Evolutionary conservation across 805 yeast species (phyloP), one percentile per base, ranked within the genome.

Genomic region (Kazachstania viticola): DNA sequence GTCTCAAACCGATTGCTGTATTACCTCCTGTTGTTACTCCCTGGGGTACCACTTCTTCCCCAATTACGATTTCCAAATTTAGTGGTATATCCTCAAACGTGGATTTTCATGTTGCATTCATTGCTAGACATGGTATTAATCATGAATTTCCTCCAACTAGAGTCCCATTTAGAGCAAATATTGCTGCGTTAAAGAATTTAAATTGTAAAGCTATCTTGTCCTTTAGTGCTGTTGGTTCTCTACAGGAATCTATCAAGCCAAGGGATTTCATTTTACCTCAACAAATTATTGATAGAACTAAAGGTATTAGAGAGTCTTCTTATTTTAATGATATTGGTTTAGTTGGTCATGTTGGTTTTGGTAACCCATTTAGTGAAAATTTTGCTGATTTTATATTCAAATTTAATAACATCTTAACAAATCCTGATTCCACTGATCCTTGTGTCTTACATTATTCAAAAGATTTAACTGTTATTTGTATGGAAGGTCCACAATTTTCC

Each of bases 401-500:
- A 36, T 61, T 68, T 19, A 65, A 66, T 27, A 75, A 74, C 30
- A 67, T 68, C 16, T 62, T 82, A 48, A 67, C 67, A 27, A 78
- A 75, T 21, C 63, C 61, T 17, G 71, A 69, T 30, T 58, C 60
- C 33, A 53, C 48, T 18, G 64, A 64, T 18, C 58, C 73, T 60
- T 87, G 58, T 94, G 80, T 60, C 65, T 83, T 83, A 31, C 77
- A 74, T 44, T 60, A 60, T 21, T 72, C 71, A 34, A 75, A 72
- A 36, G 96, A 88, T 49, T 61, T 81, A 36, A 80, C 93, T 5
- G 73, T 91, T 25, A 70, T 91, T 40, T 91, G 98, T 58, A 91
- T 91, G 99, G 99, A 88, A 61, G 99, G 99, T 27, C 99, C 99
- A 3, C 95, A 91, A 30, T 91, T 91, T 59, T 78, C 93, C 24